These are phyloP conservation scores for Suhomyces vadensis DNA, from an alignment of 805 yeast genomes.

Conservation along the genomic window DNA sequence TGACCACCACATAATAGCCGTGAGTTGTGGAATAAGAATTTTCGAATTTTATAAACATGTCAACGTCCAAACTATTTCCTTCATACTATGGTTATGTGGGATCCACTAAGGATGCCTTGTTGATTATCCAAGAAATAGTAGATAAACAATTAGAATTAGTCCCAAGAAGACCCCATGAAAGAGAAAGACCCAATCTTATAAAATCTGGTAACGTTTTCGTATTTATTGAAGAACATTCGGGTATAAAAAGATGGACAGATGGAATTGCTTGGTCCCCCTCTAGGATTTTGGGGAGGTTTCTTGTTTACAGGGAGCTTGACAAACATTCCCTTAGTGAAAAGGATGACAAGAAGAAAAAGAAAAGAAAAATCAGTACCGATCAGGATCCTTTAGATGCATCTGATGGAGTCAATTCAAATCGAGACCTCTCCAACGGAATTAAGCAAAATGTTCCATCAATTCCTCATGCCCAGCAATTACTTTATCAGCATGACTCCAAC, in stretches of 20 bases:
- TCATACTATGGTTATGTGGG: constrained; percentile 76
- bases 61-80: constrained; percentile 38
- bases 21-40: not conserved
- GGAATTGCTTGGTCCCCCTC: constrained; percentile 95
- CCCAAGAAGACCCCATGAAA: constrained; percentile 78
- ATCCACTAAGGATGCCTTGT: constrained; percentile 78
- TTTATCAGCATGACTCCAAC: constrained; percentile 5
- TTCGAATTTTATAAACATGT: too few relatives aligned
- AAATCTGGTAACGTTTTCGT: constrained; percentile 80
- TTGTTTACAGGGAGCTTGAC: constrained; percentile 72
- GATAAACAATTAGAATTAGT: constrained; percentile 61
- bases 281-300: constrained; percentile 79
- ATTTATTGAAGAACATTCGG: constrained; percentile 77
- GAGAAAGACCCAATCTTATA: constrained; percentile 67
- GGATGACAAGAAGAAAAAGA: constrained; percentile 44
- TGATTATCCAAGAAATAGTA: constrained; percentile 77
- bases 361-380: constrained; percentile 21
- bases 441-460: constrained; percentile 3
- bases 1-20: too few relatives aligned
- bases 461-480: constrained; percentile 8
- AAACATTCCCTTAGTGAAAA: constrained; percentile 42
- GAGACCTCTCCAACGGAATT: not conserved
- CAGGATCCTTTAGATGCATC: constrained; percentile 13
- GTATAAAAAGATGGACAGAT: constrained; percentile 94
- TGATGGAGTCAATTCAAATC: constrained; percentile 2